Percentiles rank a stretch among this genome's conserved stretches.
These are phyloP conservation scores for Helianthus tuberosus DNA, from an alignment of 129 eudicot species.

Conservation along the genomic window DNA sequence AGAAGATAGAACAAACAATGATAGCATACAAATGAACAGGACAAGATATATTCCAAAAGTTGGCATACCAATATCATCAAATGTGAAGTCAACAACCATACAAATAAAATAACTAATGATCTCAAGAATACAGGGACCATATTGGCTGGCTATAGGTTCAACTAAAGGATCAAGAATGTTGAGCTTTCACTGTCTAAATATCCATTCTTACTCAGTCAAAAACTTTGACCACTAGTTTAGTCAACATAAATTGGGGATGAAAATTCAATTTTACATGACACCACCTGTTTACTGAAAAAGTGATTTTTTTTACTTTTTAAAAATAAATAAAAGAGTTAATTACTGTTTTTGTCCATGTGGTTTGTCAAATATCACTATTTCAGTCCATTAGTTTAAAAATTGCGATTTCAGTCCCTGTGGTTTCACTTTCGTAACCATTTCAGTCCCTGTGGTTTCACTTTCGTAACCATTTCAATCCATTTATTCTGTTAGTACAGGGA, in stretches of 20 bases:
- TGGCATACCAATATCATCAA: constrained; percentile 24
- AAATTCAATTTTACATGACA: neutral
- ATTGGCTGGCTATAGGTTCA: neutral
- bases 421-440: no score
- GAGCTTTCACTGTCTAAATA: constrained; percentile 14
- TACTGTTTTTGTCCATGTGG: no score
- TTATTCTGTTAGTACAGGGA: no score
- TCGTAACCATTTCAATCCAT: no score
- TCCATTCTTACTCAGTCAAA: neutral
- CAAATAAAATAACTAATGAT: neutral
- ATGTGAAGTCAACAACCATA: constrained; percentile 3
- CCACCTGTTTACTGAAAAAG: no score
- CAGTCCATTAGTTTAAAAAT: no score
- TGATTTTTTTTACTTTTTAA: no score
- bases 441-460: no score
- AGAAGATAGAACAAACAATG: constrained; percentile 20
- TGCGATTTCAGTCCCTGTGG: no score
- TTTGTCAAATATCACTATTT: no score
- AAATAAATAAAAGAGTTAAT: no score
- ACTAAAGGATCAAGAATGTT: constrained; percentile 1
- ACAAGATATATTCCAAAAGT: constrained; percentile 25
- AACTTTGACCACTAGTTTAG: constrained; percentile 1
- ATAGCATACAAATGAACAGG: neutral
- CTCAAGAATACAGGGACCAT: neutral
- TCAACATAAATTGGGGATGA: constrained; percentile 1